Evolutionary conservation across 2,329 filamentous ascomycete genomes (phyloP), one percentile per base, ranked within the genome.

Genomic region (Colletotrichum siamense): DNA sequence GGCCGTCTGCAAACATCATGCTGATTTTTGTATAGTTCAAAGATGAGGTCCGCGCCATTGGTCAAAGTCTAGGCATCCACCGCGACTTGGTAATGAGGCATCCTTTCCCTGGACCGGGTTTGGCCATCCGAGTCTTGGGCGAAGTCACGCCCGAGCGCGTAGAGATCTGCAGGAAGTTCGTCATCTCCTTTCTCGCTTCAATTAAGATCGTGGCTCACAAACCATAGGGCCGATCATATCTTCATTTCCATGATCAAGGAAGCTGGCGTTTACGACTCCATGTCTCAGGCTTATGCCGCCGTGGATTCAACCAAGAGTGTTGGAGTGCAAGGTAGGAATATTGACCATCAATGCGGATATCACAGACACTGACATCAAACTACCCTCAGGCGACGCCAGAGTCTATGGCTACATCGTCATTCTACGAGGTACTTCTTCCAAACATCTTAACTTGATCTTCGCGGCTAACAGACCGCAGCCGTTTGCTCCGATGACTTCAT

Each of bases 61-160:
- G 82, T 15, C 79, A 81, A 4, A 78, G 83, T 62, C 77, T 86
- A 5, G 78, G 79, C 6, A 82, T 86, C 39, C 79, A 84, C 70
- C 79, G 82, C 39, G 80, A 82, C 34, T 82, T 96, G 9, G 93
- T 96, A 71, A 94, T 92, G 91, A 88, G 95, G 36, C 94, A 96
- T 81, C 94, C 94, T 28, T 96, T 95, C 66, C 94, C 94, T 0
- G 94, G 94, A 55, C 94, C 88, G 0, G 90, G 86, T 68, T 92
- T 98, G 77, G 95, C 91, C 16, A 94, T 97, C 79, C 91, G 95
- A 69, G 94, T 98, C 76, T 88, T 98, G 1, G 96, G 96, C 44
- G 96, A 98, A 80, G 93, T 98, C 16, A 98, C 95, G 2, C 90
- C 89, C 3, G 94, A 96, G 82, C 91, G 94, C 57, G 94, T 98